Evolutionary conservation across 768 basidiomycete species (phyloP), one percentile per base, ranked within the genome.

Genomic region (Boletus vermiculosoides): DNA sequence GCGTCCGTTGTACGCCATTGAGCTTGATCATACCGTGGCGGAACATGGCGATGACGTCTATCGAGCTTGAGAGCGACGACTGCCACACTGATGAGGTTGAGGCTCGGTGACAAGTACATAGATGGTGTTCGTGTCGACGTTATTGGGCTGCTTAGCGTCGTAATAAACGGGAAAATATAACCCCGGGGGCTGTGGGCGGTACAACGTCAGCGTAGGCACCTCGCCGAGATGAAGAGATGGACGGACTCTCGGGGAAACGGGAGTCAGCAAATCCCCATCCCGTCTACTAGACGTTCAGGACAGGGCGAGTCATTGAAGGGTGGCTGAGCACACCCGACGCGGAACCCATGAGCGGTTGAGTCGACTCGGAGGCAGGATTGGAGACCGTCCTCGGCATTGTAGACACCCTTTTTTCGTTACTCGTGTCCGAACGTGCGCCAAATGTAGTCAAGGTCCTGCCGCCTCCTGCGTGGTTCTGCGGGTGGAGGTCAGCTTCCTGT

Each of bases 381-480:
- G n/a, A n/a, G n/a, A n/a, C n/a, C 31, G 31, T 77, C 75, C 13
- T 75, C 78, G 3, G 86, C 84, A 52, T 87, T 82, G 6, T 59
- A 52, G 1, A 83, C 68, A 5, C 84, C 83, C 22, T 74, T 66
- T 25, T 74, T 63, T 50, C 68, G 66, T 77, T 80, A 83, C 63
- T 88, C 84, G 8, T 74, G 68, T 1, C 77, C 77, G 54, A 89
- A 87, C 0, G 83, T 79, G 4, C 88, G 79, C 30, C 80, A 73
- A 55, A 87, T 81, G 68, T 84, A 83, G 71, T 90, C 88, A 28
- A 90, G 75, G 64, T 89, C 87, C 34, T 84, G 76, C 0, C 88
- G 2, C 25, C 25, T 25, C 25, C 25, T 25, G 25, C 5, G 25
- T 90, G 18, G 77, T 79, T 12, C 75, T 77, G 45, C 84, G 76